Percentiles rank a stretch among this genome's conserved stretches.
Conservation (phyloP, 352 stramenopile genomes). For the Phytophthora sp. region DNA sequence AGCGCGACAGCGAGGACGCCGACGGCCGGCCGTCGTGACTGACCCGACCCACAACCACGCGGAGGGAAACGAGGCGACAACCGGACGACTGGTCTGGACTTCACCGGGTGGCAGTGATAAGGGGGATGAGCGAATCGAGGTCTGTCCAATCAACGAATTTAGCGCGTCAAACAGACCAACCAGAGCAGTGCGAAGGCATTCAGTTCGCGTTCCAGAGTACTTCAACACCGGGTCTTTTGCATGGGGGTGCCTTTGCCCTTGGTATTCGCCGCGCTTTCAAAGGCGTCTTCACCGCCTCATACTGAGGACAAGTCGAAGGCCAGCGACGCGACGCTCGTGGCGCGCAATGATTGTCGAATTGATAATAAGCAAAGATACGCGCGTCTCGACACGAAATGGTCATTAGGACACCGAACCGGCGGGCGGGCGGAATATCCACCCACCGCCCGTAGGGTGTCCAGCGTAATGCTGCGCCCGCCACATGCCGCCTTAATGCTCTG, state of each 20-base stretch:
- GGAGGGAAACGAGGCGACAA: slow-evolving; percentile 27
- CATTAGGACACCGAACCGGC: slow-evolving; percentile 10
- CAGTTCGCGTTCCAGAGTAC: slow-evolving; percentile 28
- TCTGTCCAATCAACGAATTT: slow-evolving; percentile 24
- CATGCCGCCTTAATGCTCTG: slow-evolving; percentile 22
- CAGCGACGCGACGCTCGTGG: slow-evolving; percentile 30
- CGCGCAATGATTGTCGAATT: slow-evolving; percentile 36
- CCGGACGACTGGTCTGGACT: slow-evolving; percentile 39
- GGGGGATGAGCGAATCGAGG: slow-evolving; percentile 7
- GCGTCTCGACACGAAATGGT: slow-evolving; percentile 21
- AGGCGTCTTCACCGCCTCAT: slow-evolving; percentile 16
- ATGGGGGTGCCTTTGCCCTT: slow-evolving; percentile 22
- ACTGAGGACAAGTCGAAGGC: slow-evolving; percentile 13
- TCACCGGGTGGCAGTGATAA: slow-evolving; percentile 15
- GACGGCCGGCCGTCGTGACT: slow-evolving; percentile 5
- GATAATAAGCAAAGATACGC: slow-evolving; percentile 34
- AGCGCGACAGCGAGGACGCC: neutral
- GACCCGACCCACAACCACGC: slow-evolving; percentile 26
- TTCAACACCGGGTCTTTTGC: slow-evolving; percentile 27
- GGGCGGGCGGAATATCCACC: slow-evolving; percentile 28
- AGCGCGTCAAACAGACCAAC: slow-evolving; percentile 17
- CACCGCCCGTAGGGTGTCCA: too few relatives aligned
- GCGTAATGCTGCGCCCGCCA: slow-evolving; percentile 1
- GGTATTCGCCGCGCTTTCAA: neutral
- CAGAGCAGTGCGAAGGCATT: slow-evolving; percentile 18